Evolutionary conservation across 257 asterid genomes (phyloP), one percentile per base, ranked within the genome.

Genomic region (Plantago elongata): DNA sequence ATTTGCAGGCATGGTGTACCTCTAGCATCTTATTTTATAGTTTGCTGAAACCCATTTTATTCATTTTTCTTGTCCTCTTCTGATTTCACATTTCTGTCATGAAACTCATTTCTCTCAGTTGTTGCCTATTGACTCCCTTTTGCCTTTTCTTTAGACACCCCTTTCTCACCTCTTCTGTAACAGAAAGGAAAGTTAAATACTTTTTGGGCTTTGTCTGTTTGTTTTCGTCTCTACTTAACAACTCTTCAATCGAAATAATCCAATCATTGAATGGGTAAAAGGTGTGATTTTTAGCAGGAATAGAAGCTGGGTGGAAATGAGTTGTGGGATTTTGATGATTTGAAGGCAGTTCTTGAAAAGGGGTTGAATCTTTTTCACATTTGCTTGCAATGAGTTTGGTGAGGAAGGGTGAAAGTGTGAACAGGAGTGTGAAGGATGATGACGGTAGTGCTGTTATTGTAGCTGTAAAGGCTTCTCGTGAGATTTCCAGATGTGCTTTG

Each of bases 381-480:
- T 18, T 43, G 45, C 9, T 67, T 71, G 84, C 70, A 82, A 84
- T 79, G 92, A 78, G 73, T 74, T 43, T 57, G 38, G 74, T 74
- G 75, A 79, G 78, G 61, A 83, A 64, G 71, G 75, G 82, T 72
- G 65, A 64, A 58, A 54, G 44, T n/a, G 78, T 47, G 13, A 64
- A 70, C 64, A 72, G 77, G 66, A 65, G 68, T 64, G 62, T 63
- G 69, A 74, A 66, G 42, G 72, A 29, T 64, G 72, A 58, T 8
- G 78, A 71, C 69, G 79, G 75, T 34, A 51, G 69, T 70, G 83
- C 70, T 27, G 81, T 84, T 64, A 68, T 85, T 59, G 95, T 87
- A 66, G 96, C 86, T 47, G 88, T 91, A 11, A 85, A 77, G 75
- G 89, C 82, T 65, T 78, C 82, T 3, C 79, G 70, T 54, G 94